Percentiles rank a stretch among this genome's conserved stretches.
Conservation (phyloP, 768 basidiomycete species). For the Lentinula sp. region DNA sequence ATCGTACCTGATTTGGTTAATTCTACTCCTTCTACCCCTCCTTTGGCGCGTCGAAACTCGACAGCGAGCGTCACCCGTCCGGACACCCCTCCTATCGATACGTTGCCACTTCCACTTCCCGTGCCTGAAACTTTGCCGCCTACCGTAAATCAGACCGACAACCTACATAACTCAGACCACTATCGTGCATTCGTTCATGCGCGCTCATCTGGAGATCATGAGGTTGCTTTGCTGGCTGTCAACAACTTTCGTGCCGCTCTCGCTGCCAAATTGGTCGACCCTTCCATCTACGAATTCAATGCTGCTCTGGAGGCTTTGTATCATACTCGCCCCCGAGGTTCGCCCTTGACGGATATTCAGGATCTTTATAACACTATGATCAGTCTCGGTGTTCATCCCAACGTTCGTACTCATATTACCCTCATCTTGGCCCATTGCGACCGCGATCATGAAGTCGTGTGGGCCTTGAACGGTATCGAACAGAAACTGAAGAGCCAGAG, state of each 20-base stretch:
- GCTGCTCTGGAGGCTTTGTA: constrained; percentile 50
- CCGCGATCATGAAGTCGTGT: constrained; percentile 62
- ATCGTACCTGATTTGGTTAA: constrained; percentile 15
- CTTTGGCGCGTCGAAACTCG: constrained; percentile 11
- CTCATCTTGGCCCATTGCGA: constrained; percentile 58
- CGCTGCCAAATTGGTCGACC: constrained; percentile 13
- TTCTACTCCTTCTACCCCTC: constrained; percentile 9
- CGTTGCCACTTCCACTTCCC: constrained; percentile 9
- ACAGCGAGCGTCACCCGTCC: constrained; percentile 5
- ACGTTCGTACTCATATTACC: constrained; percentile 50
- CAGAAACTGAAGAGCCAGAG: constrained; percentile 30
- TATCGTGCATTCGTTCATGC: constrained; percentile 20
- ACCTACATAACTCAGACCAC: constrained; percentile 6
- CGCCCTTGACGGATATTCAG: constrained; percentile 51
- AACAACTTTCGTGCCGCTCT: constrained; percentile 29
- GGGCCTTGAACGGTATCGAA: constrained; percentile 36
- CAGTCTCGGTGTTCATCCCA: constrained; percentile 53
- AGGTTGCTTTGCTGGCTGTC: constrained; percentile 26
- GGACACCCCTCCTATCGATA: constrained; percentile 1
- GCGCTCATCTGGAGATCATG: constrained; percentile 17
- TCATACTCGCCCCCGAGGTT: constrained; percentile 37
- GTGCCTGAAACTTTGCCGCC: constrained; percentile 5
- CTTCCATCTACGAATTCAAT: constrained; percentile 55
- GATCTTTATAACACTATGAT: constrained; percentile 74
- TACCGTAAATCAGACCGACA: not conserved